Conservation (phyloP, 495 filamentous ascomycete species). For the Neurospora intermedia region DNA sequence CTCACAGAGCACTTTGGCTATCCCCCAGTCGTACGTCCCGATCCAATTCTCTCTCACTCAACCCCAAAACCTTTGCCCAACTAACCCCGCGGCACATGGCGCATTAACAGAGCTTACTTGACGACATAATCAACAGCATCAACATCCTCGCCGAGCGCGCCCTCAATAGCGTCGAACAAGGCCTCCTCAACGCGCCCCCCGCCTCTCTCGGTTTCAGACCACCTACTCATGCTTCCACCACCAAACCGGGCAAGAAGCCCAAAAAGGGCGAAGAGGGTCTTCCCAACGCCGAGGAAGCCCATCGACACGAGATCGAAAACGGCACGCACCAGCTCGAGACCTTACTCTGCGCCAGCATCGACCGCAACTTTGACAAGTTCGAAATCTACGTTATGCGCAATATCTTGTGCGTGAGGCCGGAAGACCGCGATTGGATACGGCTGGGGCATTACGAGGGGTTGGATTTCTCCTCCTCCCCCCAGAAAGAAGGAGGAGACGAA, state of each 20-base stretch:
- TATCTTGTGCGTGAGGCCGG: constrained; percentile 63
- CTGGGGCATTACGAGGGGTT: constrained; percentile 72
- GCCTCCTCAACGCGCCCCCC: constrained; percentile 61
- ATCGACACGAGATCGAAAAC: constrained; percentile 73
- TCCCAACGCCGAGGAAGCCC: constrained; percentile 34
- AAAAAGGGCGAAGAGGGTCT: neutral
- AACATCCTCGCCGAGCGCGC: constrained; percentile 83
- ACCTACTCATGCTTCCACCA: constrained; percentile 22
- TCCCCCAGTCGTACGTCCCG: constrained; percentile 66
- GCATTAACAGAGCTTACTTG: constrained; percentile 62
- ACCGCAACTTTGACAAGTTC: constrained; percentile 95
- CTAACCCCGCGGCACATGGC: neutral
- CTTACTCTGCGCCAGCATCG: constrained; percentile 83
- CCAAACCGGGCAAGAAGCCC: constrained; percentile 9
- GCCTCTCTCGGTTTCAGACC: constrained; percentile 62
- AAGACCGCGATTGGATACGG: constrained; percentile 64
- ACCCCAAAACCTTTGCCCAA: neutral
- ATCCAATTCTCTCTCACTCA: neutral
- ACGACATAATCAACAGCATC: constrained; percentile 94
- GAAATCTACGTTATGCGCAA: constrained; percentile 88
- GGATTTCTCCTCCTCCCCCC: constrained; percentile 12
- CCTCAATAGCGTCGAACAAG: constrained; percentile 71
- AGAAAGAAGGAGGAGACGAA: constrained; percentile 15
- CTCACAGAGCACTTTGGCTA: constrained; percentile 95
- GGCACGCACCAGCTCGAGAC: constrained; percentile 91